phyloP scores from a whole-genome alignment of 2,329 filamentous ascomycete species.

The Neonectria hederae region DNA sequence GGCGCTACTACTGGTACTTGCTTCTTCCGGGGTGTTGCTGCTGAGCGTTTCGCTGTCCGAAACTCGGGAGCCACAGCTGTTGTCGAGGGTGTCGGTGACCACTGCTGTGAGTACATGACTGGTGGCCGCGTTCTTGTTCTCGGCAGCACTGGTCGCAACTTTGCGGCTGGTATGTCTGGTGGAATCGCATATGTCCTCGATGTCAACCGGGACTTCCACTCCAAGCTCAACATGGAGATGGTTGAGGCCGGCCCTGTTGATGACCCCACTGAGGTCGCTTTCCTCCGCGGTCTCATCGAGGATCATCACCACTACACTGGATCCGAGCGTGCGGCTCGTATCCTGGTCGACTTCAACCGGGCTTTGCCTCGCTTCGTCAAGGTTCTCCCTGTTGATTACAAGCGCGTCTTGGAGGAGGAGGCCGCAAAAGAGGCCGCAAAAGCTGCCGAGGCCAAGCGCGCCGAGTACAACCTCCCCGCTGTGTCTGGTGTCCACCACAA shows the following conservation, averaged over 20 bases:
- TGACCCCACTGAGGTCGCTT: conserved; percentile 89
- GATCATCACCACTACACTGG: conserved; percentile 98
- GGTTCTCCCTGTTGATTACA: conserved; percentile 94
- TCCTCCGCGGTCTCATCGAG: conserved; percentile 89
- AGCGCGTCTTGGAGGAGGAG: conserved; percentile 88
- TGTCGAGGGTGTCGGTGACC: conserved; percentile 94
- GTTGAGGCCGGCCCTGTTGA: conserved; percentile 87
- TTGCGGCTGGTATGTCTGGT: conserved; percentile 97
- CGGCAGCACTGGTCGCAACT: conserved; percentile 92
- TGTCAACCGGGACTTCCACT: conserved; percentile 86
- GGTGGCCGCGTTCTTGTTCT: conserved; percentile 90
- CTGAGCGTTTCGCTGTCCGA: conserved; percentile 94
- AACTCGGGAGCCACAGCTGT: conserved; percentile 97
- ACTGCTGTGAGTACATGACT: conserved; percentile 99
- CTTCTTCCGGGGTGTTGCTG: conserved; percentile 97
- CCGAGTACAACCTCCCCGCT: conserved; percentile 81
- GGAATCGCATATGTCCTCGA: conserved; percentile 96
- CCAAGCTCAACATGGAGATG: conserved; percentile 98
- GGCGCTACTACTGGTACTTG: conserved; percentile 90
- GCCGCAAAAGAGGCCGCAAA: conserved; percentile 88
- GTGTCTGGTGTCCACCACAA: conserved; percentile 71
- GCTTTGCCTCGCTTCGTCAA: conserved; percentile 92
- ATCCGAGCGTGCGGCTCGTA: conserved; percentile 90
- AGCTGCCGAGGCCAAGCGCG: conserved; percentile 84
- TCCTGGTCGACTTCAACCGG: conserved; percentile 93